phyloP scores from a whole-genome alignment of 1,284 basidiomycete species.

The Porphyrellus sp. region DNA sequence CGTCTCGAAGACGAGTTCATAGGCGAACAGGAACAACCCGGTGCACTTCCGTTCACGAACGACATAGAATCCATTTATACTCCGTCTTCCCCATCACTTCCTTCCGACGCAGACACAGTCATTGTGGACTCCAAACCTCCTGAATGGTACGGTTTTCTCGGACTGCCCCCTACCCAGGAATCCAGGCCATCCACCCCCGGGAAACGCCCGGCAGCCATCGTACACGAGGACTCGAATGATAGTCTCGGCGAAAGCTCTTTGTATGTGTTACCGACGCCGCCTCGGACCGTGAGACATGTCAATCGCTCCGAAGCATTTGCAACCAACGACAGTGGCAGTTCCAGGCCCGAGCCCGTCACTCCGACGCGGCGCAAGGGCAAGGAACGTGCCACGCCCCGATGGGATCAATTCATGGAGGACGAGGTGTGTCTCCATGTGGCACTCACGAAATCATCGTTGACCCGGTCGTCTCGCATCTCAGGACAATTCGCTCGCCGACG shows the following conservation, averaged over 20 bases:
- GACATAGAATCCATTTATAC: neutral
- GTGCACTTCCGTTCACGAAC: constrained; percentile 19
- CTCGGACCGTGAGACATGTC: constrained; percentile 8
- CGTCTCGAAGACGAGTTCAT: neutral
- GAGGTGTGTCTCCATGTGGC: constrained; percentile 4
- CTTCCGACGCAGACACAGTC: constrained; percentile 2
- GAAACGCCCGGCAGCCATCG: neutral
- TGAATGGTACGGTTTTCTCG: constrained; percentile 23
- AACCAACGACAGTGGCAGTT: neutral
- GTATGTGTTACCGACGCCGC: constrained; percentile 21
- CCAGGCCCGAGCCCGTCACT: constrained; percentile 12
- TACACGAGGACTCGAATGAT: too few species aligned
- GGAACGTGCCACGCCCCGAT: constrained; percentile 5
- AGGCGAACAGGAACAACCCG: neutral
- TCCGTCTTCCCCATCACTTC: neutral
- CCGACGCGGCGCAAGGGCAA: constrained; percentile 29
- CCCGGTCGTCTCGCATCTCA: neutral
- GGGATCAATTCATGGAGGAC: constrained; percentile 1
- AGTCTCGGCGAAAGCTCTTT: neutral
- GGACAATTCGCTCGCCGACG: constrained; percentile 18
- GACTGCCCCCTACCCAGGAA: constrained; percentile 14
- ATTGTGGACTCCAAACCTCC: neutral
- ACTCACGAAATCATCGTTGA: neutral
- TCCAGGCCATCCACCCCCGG: constrained; percentile 15
- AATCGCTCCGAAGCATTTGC: neutral